These are phyloP conservation scores for Backusella psychrophila DNA, from an alignment of 192 early-diverging fungal genomes.

Conservation along the genomic window DNA sequence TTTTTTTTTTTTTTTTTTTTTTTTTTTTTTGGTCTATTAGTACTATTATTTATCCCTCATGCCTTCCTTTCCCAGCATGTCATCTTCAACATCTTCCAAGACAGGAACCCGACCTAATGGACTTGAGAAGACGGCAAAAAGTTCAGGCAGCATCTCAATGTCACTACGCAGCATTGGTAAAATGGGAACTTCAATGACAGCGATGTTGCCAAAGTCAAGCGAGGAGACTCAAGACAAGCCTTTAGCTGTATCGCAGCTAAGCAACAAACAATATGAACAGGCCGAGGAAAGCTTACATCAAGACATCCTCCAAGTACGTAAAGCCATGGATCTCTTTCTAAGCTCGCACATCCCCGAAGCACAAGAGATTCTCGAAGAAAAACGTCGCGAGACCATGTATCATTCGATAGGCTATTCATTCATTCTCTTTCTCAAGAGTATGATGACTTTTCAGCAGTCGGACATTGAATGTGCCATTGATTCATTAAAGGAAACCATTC, in stretches of 20 bases:
- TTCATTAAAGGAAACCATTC: slow-evolving; percentile 59
- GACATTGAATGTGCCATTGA: slow-evolving; percentile 68
- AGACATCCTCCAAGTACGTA: slow-evolving; percentile 59
- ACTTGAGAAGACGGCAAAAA: not conserved
- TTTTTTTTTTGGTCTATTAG: not conserved
- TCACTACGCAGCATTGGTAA: not conserved
- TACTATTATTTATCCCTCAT: not conserved
- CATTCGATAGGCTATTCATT: slow-evolving; percentile 70
- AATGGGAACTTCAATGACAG: slow-evolving; percentile 3
- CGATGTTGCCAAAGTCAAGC: not conserved
- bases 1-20: not conserved
- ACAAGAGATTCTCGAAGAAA: slow-evolving; percentile 51
- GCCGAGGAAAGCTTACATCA: slow-evolving; percentile 36
- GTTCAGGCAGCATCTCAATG: not conserved
- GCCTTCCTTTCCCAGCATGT: not conserved
- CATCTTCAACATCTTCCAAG: not conserved
- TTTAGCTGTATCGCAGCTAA: not conserved
- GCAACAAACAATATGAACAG: not conserved
- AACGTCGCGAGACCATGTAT: slow-evolving; percentile 57
- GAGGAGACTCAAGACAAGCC: not conserved
- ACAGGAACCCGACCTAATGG: not conserved
- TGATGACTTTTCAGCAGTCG: slow-evolving; percentile 75
- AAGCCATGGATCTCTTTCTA: slow-evolving; percentile 73
- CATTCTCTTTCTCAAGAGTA: slow-evolving; percentile 64
- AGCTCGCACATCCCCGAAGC: slow-evolving; percentile 71